A percentile compares a stretch with the other conserved stretches of the same genome.
These are phyloP conservation scores for Mycena vulgaris DNA, from an alignment of 768 basidiomycete species.

Conservation along the genomic window DNA sequence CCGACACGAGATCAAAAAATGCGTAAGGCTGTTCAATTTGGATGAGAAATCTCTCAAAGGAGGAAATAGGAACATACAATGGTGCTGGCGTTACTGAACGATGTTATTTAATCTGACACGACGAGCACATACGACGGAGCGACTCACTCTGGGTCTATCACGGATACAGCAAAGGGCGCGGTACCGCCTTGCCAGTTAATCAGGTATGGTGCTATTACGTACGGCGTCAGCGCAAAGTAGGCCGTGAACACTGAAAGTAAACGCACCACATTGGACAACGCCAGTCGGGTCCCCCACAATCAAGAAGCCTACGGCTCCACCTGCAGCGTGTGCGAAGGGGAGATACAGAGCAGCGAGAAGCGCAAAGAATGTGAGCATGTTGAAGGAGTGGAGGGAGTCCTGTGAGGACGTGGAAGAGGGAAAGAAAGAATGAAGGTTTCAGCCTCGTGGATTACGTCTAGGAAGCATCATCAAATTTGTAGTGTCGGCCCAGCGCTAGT, in stretches of 20 bases:
- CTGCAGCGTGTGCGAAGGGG: conserved; percentile 7
- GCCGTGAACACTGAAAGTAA: neutral
- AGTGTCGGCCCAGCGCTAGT: too few species aligned
- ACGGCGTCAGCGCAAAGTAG: neutral
- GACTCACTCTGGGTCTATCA: conserved; percentile 14
- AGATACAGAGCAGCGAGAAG: neutral
- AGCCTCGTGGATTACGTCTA: neutral
- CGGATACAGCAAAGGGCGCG: neutral
- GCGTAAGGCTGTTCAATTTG: neutral
- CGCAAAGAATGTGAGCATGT: conserved; percentile 21
- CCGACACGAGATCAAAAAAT: neutral
- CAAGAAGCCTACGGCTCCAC: conserved; percentile 1
- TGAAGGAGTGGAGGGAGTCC: conserved; percentile 18
- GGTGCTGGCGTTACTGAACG: neutral
- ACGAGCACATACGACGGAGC: neutral
- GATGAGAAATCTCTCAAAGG: neutral
- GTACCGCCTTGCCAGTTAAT: conserved; percentile 15
- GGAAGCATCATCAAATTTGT: neutral
- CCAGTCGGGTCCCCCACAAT: conserved; percentile 3
- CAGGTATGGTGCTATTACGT: neutral
- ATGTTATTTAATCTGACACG: neutral
- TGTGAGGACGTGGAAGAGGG: neutral
- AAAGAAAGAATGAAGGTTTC: neutral
- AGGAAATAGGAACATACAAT: neutral
- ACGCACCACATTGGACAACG: conserved; percentile 12